A percentile compares a stretch with the other conserved stretches of the same genome.
Conservation (phyloP, 2,329 filamentous ascomycete species). For the Cyclaneusma minus region DNA sequence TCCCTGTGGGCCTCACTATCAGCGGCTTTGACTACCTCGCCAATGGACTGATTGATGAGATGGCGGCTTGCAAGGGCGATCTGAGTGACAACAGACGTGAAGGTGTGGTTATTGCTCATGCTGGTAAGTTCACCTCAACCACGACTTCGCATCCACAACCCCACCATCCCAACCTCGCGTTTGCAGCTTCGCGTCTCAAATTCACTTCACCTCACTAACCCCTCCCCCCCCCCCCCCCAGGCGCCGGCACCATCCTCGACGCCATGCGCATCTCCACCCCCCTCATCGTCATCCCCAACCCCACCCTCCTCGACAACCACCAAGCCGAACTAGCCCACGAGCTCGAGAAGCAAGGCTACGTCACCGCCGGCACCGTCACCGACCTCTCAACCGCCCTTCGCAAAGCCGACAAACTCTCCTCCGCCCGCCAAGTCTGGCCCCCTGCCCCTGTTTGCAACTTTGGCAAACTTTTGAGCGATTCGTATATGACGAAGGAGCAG, state of each 20-base stretch:
- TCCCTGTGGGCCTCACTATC: slow-evolving; percentile 30
- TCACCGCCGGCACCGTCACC: slow-evolving; percentile 38
- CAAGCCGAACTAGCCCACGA: slow-evolving; percentile 74
- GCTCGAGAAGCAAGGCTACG: slow-evolving; percentile 59
- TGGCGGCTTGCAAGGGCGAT: slow-evolving; percentile 29
- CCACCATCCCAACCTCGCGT: too few species aligned
- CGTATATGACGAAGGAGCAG: too few species aligned
- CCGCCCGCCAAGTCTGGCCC: too few species aligned
- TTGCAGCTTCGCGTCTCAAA: neutral
- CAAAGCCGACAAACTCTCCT: too few species aligned
- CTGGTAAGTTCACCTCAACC: slow-evolving; percentile 40
- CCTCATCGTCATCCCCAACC: slow-evolving; percentile 83
- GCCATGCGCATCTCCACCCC: slow-evolving; percentile 59
- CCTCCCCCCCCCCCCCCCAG: slow-evolving; percentile 37
- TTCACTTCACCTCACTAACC: neutral
- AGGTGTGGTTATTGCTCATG: slow-evolving; percentile 77
- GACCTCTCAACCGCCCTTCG: too few species aligned
- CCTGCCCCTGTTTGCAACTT: too few species aligned
- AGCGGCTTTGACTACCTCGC: slow-evolving; percentile 51
- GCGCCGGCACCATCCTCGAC: slow-evolving; percentile 79
- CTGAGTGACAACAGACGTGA: slow-evolving; percentile 35
- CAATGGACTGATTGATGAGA: slow-evolving; percentile 33
- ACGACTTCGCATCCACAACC: neutral
- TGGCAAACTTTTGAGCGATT: too few species aligned
- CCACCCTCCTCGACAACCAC: slow-evolving; percentile 71